Percentiles rank a stretch among this genome's conserved stretches.
These are phyloP conservation scores for Pythium brachiatum DNA, from an alignment of 352 stramenopile genomes.

Conservation along the genomic window DNA sequence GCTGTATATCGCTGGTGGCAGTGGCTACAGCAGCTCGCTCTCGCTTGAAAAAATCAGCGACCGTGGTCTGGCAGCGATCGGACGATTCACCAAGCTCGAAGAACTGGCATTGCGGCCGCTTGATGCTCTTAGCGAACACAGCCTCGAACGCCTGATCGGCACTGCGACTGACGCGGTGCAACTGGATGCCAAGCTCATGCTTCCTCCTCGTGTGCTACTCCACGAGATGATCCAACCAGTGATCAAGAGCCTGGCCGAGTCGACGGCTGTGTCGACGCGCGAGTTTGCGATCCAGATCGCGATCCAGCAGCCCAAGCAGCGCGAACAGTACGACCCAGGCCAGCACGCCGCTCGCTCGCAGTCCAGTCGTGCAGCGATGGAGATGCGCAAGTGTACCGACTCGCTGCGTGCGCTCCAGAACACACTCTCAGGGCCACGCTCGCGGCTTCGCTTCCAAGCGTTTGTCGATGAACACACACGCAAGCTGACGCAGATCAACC, in stretches of 20 bases:
- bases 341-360: constrained; percentile 1
- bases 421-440: neutral
- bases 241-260: constrained; percentile 5
- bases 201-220: constrained; percentile 7
- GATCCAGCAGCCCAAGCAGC: constrained; percentile 19
- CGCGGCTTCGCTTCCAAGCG: constrained; percentile 15
- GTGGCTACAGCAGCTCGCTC: constrained; percentile 14
- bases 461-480: constrained; percentile 16
- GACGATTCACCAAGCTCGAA: constrained; percentile 10
- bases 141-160: constrained; percentile 5
- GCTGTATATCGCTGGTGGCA: constrained; percentile 14
- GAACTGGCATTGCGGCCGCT: constrained; percentile 17
- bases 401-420: constrained; percentile 5
- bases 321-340: constrained; percentile 10
- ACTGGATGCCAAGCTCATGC: constrained; percentile 22
- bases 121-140: neutral
- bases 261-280: neutral
- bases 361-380: neutral
- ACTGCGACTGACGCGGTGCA: neutral
- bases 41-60: constrained; percentile 8
- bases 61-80: constrained; percentile 6
- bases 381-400: constrained; percentile 11
- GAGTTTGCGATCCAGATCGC: constrained; percentile 21
- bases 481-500: constrained; percentile 18
- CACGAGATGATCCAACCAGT: constrained; percentile 6